phyloP scores from a whole-genome alignment of 192 early-diverging fungal genomes.

The Mortierella hygrophila region DNA sequence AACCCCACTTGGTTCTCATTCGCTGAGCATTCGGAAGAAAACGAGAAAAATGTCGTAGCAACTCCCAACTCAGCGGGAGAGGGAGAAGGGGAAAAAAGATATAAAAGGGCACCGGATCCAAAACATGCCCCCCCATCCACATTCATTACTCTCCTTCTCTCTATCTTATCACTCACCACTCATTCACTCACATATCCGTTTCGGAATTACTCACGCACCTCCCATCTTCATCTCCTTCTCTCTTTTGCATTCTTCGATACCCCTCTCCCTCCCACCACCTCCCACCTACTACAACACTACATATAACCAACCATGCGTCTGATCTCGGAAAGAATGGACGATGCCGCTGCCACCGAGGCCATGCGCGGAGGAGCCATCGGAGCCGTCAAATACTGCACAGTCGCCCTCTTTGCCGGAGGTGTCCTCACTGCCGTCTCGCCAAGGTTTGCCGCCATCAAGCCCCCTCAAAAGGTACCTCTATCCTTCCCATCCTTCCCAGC shows the following conservation, averaged over 20 bases:
- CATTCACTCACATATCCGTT: background rate
- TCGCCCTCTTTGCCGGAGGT: slow-evolving; percentile 47
- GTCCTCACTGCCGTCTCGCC: slow-evolving; percentile 40
- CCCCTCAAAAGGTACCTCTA: slow-evolving; percentile 48
- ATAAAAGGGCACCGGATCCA: background rate
- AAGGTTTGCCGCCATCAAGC: slow-evolving; percentile 26
- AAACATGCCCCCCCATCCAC: background rate
- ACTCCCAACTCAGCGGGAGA: too few relatives aligned
- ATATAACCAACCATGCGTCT: slow-evolving; percentile 41
- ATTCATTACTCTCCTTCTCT: slow-evolving; percentile 5
- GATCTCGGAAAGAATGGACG: slow-evolving; percentile 44
- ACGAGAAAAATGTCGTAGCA: background rate
- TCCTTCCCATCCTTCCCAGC: background rate
- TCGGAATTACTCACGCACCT: background rate
- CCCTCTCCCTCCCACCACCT: background rate
- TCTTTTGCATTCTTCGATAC: slow-evolving; percentile 1
- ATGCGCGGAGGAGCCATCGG: slow-evolving; percentile 52
- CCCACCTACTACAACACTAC: background rate
- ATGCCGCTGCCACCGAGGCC: slow-evolving; percentile 45
- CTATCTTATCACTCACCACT: background rate
- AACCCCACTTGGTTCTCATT: too few relatives aligned
- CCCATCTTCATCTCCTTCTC: background rate
- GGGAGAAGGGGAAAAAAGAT: background rate
- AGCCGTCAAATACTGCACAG: slow-evolving; percentile 48
- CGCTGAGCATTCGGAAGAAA: background rate